phyloP scores from a whole-genome alignment of 2,329 filamentous ascomycete species.

The Trichoderma simmonsii region DNA sequence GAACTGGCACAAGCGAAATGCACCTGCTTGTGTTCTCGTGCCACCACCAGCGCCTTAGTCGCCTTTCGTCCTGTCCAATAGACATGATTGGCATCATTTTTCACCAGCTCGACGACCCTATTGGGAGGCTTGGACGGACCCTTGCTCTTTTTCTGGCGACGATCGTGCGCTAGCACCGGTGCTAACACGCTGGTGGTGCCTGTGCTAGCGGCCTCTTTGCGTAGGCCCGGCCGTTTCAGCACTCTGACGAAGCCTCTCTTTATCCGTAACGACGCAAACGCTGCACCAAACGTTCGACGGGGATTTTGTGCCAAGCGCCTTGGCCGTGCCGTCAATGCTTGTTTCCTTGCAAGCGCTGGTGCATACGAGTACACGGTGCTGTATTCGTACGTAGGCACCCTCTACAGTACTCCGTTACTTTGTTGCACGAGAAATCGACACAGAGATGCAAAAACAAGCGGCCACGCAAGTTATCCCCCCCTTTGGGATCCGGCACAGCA shows the following conservation, averaged over 20 bases:
- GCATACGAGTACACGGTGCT: background rate
- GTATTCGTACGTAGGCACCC: background rate
- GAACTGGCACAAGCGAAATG: constrained; percentile 11
- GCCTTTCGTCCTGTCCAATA: background rate
- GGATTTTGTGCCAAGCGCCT: background rate
- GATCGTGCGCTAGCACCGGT: constrained; percentile 1
- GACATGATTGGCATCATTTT: background rate
- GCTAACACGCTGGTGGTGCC: background rate
- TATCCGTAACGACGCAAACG: background rate
- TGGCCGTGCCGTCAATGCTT: background rate
- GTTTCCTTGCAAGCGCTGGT: background rate
- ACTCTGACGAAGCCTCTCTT: background rate
- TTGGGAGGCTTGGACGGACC: background rate
- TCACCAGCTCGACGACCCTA: background rate
- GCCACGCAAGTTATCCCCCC: background rate
- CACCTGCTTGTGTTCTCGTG: background rate
- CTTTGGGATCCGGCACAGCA: background rate
- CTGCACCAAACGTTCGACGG: background rate
- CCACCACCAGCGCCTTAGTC: background rate
- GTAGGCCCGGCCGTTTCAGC: constrained; percentile 7
- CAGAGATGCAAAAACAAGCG: background rate
- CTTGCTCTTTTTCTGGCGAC: background rate
- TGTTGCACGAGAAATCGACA: background rate
- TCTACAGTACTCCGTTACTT: background rate
- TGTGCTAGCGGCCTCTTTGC: constrained; percentile 2